Conservation (phyloP, 805 yeast genomes). For the Kuraishia cidri region DNA sequence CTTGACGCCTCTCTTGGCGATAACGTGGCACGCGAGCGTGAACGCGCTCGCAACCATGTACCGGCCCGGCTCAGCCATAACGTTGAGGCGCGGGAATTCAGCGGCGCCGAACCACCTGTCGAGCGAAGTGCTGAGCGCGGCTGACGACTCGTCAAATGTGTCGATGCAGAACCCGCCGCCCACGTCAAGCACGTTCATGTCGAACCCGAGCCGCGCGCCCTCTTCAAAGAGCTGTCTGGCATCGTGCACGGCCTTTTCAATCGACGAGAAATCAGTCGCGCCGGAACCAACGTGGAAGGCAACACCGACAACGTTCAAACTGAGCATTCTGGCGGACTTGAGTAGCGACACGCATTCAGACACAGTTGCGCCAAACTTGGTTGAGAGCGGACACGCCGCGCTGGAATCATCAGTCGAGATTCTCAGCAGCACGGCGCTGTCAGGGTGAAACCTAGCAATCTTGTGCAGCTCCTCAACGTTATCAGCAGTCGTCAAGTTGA, state of each 20-base stretch:
- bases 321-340: slow-evolving; percentile 49
- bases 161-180: slow-evolving; percentile 88
- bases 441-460: slow-evolving; percentile 58
- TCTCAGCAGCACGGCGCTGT: slow-evolving; percentile 64
- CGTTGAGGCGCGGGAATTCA: slow-evolving; percentile 19
- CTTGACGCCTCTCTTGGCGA: slow-evolving; percentile 60
- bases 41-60: slow-evolving; percentile 80
- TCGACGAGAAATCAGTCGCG: slow-evolving; percentile 61
- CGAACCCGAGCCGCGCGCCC: slow-evolving; percentile 37
- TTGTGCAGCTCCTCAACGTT: slow-evolving; percentile 79
- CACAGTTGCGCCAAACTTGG: slow-evolving; percentile 81
- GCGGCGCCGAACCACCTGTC: slow-evolving; percentile 41
- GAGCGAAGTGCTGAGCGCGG: slow-evolving; percentile 45
- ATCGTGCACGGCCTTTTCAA: slow-evolving; percentile 64
- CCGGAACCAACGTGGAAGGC: slow-evolving; percentile 97
- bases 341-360: slow-evolving; percentile 45
- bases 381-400: slow-evolving; percentile 78
- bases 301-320: slow-evolving; percentile 68
- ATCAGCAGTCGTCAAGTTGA: slow-evolving; percentile 81
- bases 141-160: slow-evolving; percentile 48
- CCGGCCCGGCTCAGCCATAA: slow-evolving; percentile 94
- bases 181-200: slow-evolving; percentile 59
- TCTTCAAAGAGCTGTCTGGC: slow-evolving; percentile 58
- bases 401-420: slow-evolving; percentile 83
- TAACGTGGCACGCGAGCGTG: slow-evolving; percentile 75